These are phyloP conservation scores for Clitopilus hobsonii DNA, from an alignment of 768 basidiomycete genomes.

Conservation along the genomic window DNA sequence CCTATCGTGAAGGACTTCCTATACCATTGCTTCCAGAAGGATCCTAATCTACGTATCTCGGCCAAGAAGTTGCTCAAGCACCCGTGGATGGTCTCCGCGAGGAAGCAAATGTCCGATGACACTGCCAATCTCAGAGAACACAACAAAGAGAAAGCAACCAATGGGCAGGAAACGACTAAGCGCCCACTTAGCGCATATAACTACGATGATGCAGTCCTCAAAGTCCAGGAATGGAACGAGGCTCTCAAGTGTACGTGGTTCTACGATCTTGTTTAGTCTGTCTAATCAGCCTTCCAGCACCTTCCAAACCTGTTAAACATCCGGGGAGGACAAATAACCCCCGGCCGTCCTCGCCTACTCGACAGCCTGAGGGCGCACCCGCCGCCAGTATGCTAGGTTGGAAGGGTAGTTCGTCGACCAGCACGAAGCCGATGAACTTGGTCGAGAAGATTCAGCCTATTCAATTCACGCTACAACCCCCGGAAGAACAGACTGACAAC, in stretches of 20 bases:
- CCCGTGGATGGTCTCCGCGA: constrained; percentile 91
- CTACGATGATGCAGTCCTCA: constrained; percentile 89
- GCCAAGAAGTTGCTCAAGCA: constrained; percentile 91
- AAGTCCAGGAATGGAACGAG: constrained; percentile 99
- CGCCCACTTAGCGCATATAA: constrained; percentile 72
- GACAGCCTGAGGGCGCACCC: constrained; percentile 32
- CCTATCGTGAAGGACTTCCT: constrained; percentile 96
- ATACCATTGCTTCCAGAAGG: constrained; percentile 98
- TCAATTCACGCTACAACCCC: constrained; percentile 62
- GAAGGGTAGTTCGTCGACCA: constrained; percentile 28
- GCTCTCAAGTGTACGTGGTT: constrained; percentile 74
- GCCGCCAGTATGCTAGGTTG: constrained; percentile 26
- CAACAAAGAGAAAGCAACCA: constrained; percentile 28
- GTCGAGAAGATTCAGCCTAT: constrained; percentile 58
- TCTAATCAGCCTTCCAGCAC: constrained; percentile 39
- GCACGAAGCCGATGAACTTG: constrained; percentile 33
- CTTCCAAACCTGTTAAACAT: constrained; percentile 70
- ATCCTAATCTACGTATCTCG: constrained; percentile 88
- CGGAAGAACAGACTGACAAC: constrained; percentile 88
- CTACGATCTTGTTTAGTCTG: constrained; percentile 8
- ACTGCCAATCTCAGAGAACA: constrained; percentile 24
- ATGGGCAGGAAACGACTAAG: constrained; percentile 29
- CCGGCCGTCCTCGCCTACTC: constrained; percentile 43
- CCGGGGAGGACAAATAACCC: constrained; percentile 37
- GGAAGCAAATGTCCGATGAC: constrained; percentile 60